A percentile compares a stretch with the other conserved stretches of the same genome.
Evolutionary conservation across 2,329 filamentous ascomycete species (phyloP).

Genomic region (Parascedosporium putredinis): DNA sequence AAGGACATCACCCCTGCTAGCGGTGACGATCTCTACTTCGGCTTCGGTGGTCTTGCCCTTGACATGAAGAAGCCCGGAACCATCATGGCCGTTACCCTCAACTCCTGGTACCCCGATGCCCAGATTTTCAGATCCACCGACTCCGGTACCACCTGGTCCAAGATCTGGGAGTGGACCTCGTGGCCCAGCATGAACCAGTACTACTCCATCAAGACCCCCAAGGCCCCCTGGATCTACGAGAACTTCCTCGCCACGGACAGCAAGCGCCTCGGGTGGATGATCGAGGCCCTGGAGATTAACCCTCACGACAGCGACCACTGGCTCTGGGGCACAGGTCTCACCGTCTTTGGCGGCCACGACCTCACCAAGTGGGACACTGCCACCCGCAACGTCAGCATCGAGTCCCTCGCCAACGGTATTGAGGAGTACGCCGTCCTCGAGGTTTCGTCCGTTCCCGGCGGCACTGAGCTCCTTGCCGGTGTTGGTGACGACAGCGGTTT

Average conservation of each 20-base stretch:
- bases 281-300: conserved; percentile 46
- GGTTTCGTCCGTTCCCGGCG: conserved; percentile 36
- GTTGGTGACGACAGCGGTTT: conserved; percentile 43
- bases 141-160: conserved; percentile 43
- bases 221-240: conserved; percentile 43
- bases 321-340: conserved; percentile 50
- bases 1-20: conserved; percentile 45
- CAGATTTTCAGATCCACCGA: conserved; percentile 45
- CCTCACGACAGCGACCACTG: conserved; percentile 49
- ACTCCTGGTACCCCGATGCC: conserved; percentile 50
- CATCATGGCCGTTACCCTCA: conserved; percentile 44
- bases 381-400: conserved; percentile 33
- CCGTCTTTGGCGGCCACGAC: conserved; percentile 42
- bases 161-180: conserved; percentile 39
- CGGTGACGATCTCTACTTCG: conserved; percentile 35
- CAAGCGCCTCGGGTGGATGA: conserved; percentile 50
- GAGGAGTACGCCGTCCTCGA: conserved; percentile 42
- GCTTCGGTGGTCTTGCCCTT: conserved; percentile 45
- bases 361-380: conserved; percentile 43
- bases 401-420: conserved; percentile 42
- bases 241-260: conserved; percentile 35
- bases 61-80: conserved; percentile 45
- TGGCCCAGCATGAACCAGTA: conserved; percentile 35
- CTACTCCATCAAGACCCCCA: conserved; percentile 33
- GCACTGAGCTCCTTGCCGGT: conserved; percentile 39